phyloP scores from a whole-genome alignment of 2,329 filamentous ascomycete species.

The Stachybotrys chlorohalonatus region DNA sequence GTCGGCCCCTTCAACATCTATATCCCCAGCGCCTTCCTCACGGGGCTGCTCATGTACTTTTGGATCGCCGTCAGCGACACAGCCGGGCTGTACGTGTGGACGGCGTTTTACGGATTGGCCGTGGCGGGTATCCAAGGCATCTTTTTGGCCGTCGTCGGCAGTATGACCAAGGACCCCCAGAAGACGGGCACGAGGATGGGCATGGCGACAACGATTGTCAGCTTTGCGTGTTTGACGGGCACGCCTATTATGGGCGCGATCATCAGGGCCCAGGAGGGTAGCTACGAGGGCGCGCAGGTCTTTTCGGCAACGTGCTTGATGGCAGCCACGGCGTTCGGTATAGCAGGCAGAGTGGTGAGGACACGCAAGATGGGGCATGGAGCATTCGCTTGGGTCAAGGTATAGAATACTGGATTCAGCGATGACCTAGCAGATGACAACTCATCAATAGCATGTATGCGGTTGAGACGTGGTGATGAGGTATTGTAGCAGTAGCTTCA shows the following conservation, averaged over 20 bases:
- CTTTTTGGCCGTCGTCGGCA: constrained; percentile 27
- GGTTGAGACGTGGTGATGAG: too few relatives aligned
- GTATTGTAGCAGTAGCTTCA: too few relatives aligned
- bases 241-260: constrained; percentile 25
- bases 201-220: constrained; percentile 31
- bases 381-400: constrained; percentile 1
- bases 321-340: constrained; percentile 6
- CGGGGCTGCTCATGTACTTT: constrained; percentile 15
- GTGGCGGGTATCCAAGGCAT: constrained; percentile 18
- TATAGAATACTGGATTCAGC: background rate
- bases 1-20: constrained; percentile 41
- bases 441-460: too few relatives aligned
- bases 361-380: constrained; percentile 3
- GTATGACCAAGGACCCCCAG: constrained; percentile 27
- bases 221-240: constrained; percentile 31
- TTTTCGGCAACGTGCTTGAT: constrained; percentile 9
- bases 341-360: constrained; percentile 6
- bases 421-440: too few relatives aligned
- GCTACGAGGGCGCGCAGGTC: constrained; percentile 12
- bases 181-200: constrained; percentile 33
- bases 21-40: constrained; percentile 18
- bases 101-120: constrained; percentile 17
- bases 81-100: constrained; percentile 18
- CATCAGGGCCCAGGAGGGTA: constrained; percentile 12
- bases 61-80: constrained; percentile 18